Evolutionary conservation across 1,284 basidiomycete species (phyloP), one percentile per base, ranked within the genome.

Genomic region (Marasmius tenuissimus): DNA sequence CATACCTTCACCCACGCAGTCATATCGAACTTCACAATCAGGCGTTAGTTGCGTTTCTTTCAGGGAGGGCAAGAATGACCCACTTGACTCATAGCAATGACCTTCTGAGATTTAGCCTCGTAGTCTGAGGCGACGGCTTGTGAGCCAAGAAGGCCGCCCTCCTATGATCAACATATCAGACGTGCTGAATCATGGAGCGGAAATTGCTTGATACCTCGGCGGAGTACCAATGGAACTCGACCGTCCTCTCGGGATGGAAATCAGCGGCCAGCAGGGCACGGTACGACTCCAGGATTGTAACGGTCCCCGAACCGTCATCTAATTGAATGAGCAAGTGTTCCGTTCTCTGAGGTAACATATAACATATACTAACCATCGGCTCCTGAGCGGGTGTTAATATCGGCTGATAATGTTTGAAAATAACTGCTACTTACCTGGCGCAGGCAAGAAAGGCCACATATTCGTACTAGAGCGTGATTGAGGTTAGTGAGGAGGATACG

Each of bases 191-290:
- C 11, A 33, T 6, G 42, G 34, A 60, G 53, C 45, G 58, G 54
- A 50, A 50, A 57, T 53, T 38, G 35, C 10, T 22, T 40, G 65
- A 63, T 68, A 87, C 89, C 78, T 97, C 95, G 53, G 95, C 96
- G 58, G 92, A 92, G 74, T 95, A 98, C 91, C 92, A 99, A 74
- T 97, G 96, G 76, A 98, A 97, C 73, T 98, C 96, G 61, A 98
- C 85, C 18, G 92, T 84, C 59, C 86, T 85, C 51, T 80, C 77
- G 22, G 97, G 95, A 20, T 77, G 83, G 80, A 92, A 98, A 69
- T 89, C 85, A 52, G 89, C 82, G n/a, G 84, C 81, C 65, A 96
- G 80, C 61, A 99, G 83, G 1, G 87, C 91, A 39, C 93, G 87
- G 74, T 97, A 94, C 10, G 93, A 85, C 77, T 97, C 94, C 47